Evolutionary conservation across 1,139 yeast species (phyloP), one percentile per base, ranked within the genome.

Genomic region (Blastobotrys niveus): DNA sequence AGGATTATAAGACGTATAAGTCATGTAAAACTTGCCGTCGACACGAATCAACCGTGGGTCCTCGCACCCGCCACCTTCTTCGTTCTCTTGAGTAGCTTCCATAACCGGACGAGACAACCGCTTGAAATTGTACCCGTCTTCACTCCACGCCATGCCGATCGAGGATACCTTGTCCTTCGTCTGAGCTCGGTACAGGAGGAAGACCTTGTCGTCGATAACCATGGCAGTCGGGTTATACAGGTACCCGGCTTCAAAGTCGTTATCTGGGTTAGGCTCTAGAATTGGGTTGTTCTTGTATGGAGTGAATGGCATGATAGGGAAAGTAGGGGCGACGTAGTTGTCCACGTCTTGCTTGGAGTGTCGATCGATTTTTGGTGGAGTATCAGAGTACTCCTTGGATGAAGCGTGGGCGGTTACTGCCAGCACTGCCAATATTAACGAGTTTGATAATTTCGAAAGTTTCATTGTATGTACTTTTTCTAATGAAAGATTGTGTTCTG

Each of bases 81-180:
- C 46, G 40, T 43, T 40, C 14, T 24, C 15, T 26, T 45, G 44
- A n/a, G 47, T 20, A 5, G 46, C 38, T n/a, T 21, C 35, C 8
- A 45, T 26, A 17, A 45, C 27, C n/a, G 48, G 48, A 12, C 36
- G 18, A 24, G 30, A 24, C 17, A 43, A 25, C 39, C 47, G n/a
- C 12, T 47, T 45, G 40, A 45, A 45, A 17, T 38, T 30, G 20
- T 42, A 45, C 12, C 48, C 48, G 29, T 45, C 48, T 10, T 42
- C 47, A 3, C 46, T 42, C 48, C 48, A 45, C 8, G 48, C 48
- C 22, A 45, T 30, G 6, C 48, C 48, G 17, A 45, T 36, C 22
- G 37, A 27, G 3, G 42, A 37, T 21, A 25, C 22, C 24, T 35
- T 30, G 3, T 30, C 19, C n/a, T 34, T 29, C 24, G 35, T 38